Base-by-base conservation (phyloP, 2,329 filamentous ascomycete species). In the Epichloe baconii region DNA sequence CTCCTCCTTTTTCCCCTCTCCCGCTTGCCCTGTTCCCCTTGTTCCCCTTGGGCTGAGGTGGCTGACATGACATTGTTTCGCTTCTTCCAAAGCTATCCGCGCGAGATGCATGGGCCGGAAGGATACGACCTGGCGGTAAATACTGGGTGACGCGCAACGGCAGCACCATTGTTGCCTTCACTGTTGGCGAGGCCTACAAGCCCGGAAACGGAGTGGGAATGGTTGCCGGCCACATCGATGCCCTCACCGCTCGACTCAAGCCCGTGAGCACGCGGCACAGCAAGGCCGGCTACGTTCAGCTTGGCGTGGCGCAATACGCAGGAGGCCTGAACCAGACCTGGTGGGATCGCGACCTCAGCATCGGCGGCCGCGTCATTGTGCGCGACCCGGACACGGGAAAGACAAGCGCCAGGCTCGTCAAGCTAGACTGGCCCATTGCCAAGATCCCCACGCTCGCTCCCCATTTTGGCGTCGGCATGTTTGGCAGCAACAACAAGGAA, bases 311-410 rank as follows among this genome's bases (percentile, higher is more conserved):
- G 2, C 93, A 87, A 0, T 98, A 97, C 64, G 91, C 89, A 10
- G 91, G 93, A 48, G 89, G 75, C 1, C 71, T 97, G 55, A 93
- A 90, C 64, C 75, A 76, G 55, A 97, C 93, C 1, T 97, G 93
- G 93, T 97, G 90, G 91, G 93, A 97, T 67, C 81, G 93, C 38
- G 93, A 98, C 66, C 77, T 98, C 48, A 84, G 86, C 57, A 86
- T 97, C 59, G 93, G 89, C 56, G 93, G 93, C 40, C 78, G 89
- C 44, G 91, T 97, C 4, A 75, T 97, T 47, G 83, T 97, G 44
- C 86, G 83, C 56, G 83, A 95, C 59, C 65, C 75, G 4, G 69
- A 73, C 46, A 79, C 80, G 2, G 85, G 85, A 58, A 94, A 91
- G 76, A 88, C 94, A 37, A 75, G 78, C 21, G 82, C 79, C 34